These are phyloP conservation scores for Hanseniaspora lindneri DNA, from an alignment of 805 yeast species.

Conservation along the genomic window DNA sequence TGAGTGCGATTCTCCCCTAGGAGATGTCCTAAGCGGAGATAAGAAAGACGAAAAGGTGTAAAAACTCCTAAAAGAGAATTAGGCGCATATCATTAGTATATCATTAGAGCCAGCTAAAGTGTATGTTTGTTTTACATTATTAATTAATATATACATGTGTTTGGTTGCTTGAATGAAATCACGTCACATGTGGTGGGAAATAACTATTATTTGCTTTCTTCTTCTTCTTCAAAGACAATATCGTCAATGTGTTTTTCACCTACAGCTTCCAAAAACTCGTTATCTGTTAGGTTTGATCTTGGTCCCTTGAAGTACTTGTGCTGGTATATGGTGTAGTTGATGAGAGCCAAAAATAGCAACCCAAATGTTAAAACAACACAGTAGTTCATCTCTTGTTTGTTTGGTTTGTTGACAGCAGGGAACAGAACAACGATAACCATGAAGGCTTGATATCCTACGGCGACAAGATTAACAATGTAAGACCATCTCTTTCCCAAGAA, in stretches of 20 bases:
- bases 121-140: background rate
- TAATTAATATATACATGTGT: background rate
- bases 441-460: slow-evolving; percentile 39
- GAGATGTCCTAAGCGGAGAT: too few relatives aligned
- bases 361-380: slow-evolving; percentile 50
- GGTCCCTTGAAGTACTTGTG: slow-evolving; percentile 49
- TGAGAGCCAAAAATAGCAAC: slow-evolving; percentile 40
- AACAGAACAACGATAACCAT: slow-evolving; percentile 47
- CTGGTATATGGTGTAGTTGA: slow-evolving; percentile 42
- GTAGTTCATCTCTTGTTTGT: slow-evolving; percentile 50
- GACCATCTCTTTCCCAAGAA: slow-evolving; percentile 41
- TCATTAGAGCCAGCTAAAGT: background rate
- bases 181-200: background rate
- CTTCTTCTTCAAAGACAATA: slow-evolving; percentile 4
- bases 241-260: slow-evolving; percentile 19
- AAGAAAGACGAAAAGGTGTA: too few relatives aligned
- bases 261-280: slow-evolving; percentile 22
- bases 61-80: too few relatives aligned
- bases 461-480: slow-evolving; percentile 35
- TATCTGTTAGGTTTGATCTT: slow-evolving; percentile 23
- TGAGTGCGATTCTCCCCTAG: too few relatives aligned
- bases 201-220: background rate
- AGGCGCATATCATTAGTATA: too few relatives aligned
- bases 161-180: background rate
- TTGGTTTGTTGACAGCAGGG: slow-evolving; percentile 36